Evolutionary conservation across 2,329 filamentous ascomycete species (phyloP), one percentile per base, ranked within the genome.

Genomic region (Teratosphaeria epicoccoides): DNA sequence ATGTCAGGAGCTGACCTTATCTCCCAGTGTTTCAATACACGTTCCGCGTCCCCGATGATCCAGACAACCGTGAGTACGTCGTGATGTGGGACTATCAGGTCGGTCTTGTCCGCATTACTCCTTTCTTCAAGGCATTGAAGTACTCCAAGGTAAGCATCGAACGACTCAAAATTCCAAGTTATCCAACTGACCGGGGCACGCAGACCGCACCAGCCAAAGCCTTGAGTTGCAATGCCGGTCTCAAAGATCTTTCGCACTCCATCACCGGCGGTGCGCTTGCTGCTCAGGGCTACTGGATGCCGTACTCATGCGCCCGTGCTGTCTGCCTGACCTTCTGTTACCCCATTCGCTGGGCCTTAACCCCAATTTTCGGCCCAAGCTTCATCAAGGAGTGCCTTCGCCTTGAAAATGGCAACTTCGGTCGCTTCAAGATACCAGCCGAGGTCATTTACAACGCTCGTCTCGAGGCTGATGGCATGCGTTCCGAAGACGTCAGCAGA

Each of bases 31-130:
- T 90, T 66, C 82, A 89, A 61, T 97, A 96, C 68, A 82, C 80
- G 29, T 96, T 94, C 74, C 79, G 76, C 59, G 67, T 85, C 3
- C 86, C 86, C 0, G 81, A 76, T 10, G 79, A 85, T 45, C 77
- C 53, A 0, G 54, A 83, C 1, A 75, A 79, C 49, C 46, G 46
- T 23, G 90, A 85, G 23, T 53, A 58, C 66, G 81, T 80, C 0
- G 83, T 97, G 55, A 89, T 96, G 81, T 98, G 93, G 93, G 93
- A 98, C 69, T 96, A 96, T 72, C 91, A 94, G 61, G 82, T 91
- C 55, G 93, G 93, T 7, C 82, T 97, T 25, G 90, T 97, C 56
- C 84, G 91, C 55, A 94, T 95, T 70, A 96, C 90, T 2, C 86
- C 89, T 24, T 87, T 97, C 66, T 97, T 97, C 78, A 95, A 95